Conservation (phyloP, 108 stramenopile species). For the Nannochloropsis granulata region DNA sequence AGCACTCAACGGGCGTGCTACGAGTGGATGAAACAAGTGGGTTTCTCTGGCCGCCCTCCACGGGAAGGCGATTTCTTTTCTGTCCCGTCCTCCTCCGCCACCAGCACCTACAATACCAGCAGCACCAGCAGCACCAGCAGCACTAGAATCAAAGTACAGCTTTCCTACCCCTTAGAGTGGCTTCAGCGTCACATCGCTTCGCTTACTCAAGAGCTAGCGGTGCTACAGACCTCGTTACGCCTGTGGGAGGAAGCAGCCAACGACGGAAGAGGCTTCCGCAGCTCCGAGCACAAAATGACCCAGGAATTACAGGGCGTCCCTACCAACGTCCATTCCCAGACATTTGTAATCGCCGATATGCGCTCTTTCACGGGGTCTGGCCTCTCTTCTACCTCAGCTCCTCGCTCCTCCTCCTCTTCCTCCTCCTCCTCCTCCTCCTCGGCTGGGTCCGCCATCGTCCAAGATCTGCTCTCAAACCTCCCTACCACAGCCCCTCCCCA, state of each 20-base stretch:
- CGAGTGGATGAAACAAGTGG: not conserved
- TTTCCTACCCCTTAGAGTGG: not conserved
- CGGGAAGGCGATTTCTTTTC: not conserved
- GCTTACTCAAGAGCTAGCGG: not conserved
- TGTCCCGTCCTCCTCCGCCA: not conserved
- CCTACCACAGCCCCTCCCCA: not conserved
- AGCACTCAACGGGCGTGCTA: not conserved
- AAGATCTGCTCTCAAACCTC: not conserved
- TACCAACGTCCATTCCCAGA: not conserved
- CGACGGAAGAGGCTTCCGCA: not conserved
- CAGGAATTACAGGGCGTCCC: not conserved
- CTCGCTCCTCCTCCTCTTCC: not conserved
- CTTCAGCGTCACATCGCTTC: not conserved
- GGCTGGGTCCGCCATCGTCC: not conserved
- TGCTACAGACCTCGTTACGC: not conserved
- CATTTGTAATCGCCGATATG: not conserved
- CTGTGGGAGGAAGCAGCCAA: not conserved
- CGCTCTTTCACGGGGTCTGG: not conserved
- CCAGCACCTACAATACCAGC: not conserved
- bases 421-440: not conserved
- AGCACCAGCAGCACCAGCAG: not conserved
- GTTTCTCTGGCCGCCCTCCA: not conserved
- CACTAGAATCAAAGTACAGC: not conserved
- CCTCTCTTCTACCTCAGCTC: not conserved
- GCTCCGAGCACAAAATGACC: not conserved